Base-by-base conservation (phyloP, 1,284 basidiomycete species). In the Athelia sp. region DNA sequence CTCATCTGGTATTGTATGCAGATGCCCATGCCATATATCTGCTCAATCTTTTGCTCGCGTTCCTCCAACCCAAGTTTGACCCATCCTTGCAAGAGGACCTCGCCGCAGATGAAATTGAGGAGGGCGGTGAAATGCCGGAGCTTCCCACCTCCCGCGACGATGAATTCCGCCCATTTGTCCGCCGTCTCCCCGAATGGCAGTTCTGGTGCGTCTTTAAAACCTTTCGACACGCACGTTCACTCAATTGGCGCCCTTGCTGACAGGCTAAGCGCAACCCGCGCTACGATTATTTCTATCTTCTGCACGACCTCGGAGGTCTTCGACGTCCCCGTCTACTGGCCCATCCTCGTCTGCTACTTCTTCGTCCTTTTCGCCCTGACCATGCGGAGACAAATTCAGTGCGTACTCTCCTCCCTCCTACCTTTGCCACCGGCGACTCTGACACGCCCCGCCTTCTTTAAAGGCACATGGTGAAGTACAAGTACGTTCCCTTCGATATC, bases 381-480 rank as follows among this genome's bases (percentile, higher is more conserved):
- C 14, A 95, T 96, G 93, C 79, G 93, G 55, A 76, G 92, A 57
- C 93, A 95, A 71, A 93, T 96, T 62, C 90, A 90, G 93, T 95
- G 64, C 60, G 92, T 80, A n/a, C 2, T 47, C n/a, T 32, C 35
- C 34, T 21, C 32, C 52, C 32, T 34, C 40, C 44, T 29, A 43
- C 19, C 18, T 19, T 47, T 38, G n/a, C n/a, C 43, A 45, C 22
- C 42, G 31, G 40, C 43, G 46, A 31, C 48, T n/a, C 35, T 21
- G 14, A 45, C 42, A 43, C 21, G 38, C 43, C 19, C 23, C 17
- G 21, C 31, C 36, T 23, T 24, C 19, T 47, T 34, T 21, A 17
- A 19, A 95, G 93, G 62, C 96, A 98, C 71, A 98, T 98, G 96
- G 90, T 97, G 76, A 96, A 96, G 71, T 98, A 98, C 76, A 93